Conservation (phyloP, 2,329 filamentous ascomycete genomes). For the Colletotrichum viniferum region DNA sequence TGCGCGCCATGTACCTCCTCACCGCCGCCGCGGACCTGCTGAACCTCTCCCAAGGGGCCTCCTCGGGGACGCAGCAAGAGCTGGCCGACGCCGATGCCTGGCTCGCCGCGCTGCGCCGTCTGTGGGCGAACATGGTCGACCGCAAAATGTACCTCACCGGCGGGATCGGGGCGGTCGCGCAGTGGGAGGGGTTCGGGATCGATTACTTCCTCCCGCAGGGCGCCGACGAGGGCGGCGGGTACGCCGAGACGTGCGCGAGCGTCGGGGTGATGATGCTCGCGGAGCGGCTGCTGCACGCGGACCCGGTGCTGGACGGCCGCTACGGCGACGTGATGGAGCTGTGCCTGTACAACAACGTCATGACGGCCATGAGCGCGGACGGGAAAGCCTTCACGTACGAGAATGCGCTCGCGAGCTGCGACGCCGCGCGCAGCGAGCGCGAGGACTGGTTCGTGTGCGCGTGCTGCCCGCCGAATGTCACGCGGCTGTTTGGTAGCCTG, state of each 20-base stretch:
- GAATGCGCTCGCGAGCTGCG: slow-evolving; percentile 63
- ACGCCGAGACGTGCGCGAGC: slow-evolving; percentile 64
- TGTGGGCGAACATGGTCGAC: slow-evolving; percentile 66
- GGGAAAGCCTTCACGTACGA: slow-evolving; percentile 65
- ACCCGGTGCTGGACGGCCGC: slow-evolving; percentile 47
- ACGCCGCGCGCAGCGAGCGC: slow-evolving; percentile 51
- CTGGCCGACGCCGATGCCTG: slow-evolving; percentile 32
- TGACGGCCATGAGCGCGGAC: slow-evolving; percentile 60
- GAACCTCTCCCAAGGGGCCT: slow-evolving; percentile 35
- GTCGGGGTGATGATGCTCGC: slow-evolving; percentile 67
- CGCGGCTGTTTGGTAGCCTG: slow-evolving; percentile 58
- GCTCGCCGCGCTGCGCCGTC: slow-evolving; percentile 42
- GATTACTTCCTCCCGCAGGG: slow-evolving; percentile 64
- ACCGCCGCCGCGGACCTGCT: slow-evolving; percentile 62
- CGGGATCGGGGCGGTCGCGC: slow-evolving; percentile 60
- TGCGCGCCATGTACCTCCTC: slow-evolving; percentile 65
- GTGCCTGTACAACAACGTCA: slow-evolving; percentile 63
- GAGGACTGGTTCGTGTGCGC: slow-evolving; percentile 64
- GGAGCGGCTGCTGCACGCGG: slow-evolving; percentile 57
- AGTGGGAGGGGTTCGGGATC: slow-evolving; percentile 65
- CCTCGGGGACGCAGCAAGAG: slow-evolving; percentile 13
- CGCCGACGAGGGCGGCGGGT: slow-evolving; percentile 66
- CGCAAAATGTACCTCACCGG: slow-evolving; percentile 68
- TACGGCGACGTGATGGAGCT: slow-evolving; percentile 66
- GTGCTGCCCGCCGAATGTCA: slow-evolving; percentile 66